Conservation (phyloP, 2,329 filamentous ascomycete species). For the Cladosporium halotolerans region DNA sequence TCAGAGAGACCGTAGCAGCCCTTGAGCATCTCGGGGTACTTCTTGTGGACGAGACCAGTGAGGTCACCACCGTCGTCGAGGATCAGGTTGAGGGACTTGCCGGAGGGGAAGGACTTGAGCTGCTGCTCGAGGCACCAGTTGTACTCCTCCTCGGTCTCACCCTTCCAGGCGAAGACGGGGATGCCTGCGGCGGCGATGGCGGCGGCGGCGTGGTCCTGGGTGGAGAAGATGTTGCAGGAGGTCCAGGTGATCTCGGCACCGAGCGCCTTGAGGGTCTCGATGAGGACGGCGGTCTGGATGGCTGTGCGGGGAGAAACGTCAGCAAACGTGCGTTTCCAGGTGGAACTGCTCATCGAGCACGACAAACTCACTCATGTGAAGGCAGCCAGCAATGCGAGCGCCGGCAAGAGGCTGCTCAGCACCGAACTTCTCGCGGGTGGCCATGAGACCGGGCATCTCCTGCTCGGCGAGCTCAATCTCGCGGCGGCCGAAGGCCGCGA, state of each 20-base stretch:
- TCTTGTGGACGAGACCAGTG: conserved; percentile 90
- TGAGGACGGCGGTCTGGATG: conserved; percentile 98
- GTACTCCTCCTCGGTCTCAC: conserved; percentile 99
- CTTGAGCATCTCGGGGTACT: conserved; percentile 98
- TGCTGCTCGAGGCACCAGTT: conserved; percentile 99
- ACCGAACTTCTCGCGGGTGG: conserved; percentile 86
- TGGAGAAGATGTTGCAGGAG: conserved; percentile 99
- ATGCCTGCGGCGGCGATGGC: conserved; percentile 92
- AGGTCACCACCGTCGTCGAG: conserved; percentile 98
- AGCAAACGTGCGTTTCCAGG: conserved; percentile 1
- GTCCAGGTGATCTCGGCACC: conserved; percentile 99
- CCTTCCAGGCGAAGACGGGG: conserved; percentile 78
- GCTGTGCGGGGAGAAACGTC: conserved; percentile 40
- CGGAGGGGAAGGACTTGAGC: conserved; percentile 91
- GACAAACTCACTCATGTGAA: conserved; percentile 79
- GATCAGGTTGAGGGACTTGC: conserved; percentile 95
- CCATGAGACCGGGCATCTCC: conserved; percentile 94
- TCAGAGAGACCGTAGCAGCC: conserved; percentile 97
- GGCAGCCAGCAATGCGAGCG: conserved; percentile 92
- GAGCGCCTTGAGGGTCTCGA: conserved; percentile 90
- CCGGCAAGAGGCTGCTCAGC: conserved; percentile 88
- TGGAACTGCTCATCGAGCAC: too few relatives aligned
- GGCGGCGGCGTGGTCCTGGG: conserved; percentile 95
- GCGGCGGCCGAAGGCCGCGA: conserved; percentile 96
- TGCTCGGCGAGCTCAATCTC: conserved; percentile 96